These are phyloP conservation scores for Candolleomyces aberdarensis DNA, from an alignment of 768 basidiomycete species.

Conservation along the genomic window DNA sequence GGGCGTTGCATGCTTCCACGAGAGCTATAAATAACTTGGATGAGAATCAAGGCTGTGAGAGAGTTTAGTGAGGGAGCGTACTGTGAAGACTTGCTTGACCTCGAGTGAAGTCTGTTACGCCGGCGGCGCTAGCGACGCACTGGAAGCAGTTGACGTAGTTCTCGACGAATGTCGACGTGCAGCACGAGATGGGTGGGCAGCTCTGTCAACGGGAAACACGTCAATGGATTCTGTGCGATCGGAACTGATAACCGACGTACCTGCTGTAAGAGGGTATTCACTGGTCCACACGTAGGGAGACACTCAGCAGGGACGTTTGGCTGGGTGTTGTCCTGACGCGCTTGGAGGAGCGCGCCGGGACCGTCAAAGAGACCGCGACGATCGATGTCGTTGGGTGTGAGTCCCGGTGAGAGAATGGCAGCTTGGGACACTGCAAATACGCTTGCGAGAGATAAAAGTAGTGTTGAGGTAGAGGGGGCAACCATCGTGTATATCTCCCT, in stretches of 20 bases:
- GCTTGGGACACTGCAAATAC: neutral
- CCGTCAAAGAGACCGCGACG: neutral
- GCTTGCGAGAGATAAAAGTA: no score
- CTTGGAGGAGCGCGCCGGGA: no score
- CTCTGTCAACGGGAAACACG: neutral
- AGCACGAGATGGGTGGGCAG: constrained; percentile 20
- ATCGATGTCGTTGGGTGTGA: neutral
- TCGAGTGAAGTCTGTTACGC: constrained; percentile 24
- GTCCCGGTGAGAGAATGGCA: neutral
- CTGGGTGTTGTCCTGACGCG: constrained; percentile 14
- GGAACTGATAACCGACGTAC: constrained; percentile 8
- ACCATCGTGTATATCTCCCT: no score
- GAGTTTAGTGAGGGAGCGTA: neutral
- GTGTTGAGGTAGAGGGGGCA: no score
- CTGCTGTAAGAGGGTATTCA: constrained; percentile 17
- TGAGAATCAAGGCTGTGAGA: neutral
- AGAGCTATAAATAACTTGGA: neutral
- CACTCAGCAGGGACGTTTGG: constrained; percentile 29
- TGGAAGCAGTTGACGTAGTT: constrained; percentile 31
- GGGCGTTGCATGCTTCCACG: constrained; percentile 5
- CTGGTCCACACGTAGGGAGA: constrained; percentile 25
- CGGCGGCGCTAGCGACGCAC: constrained; percentile 28
- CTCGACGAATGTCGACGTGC: constrained; percentile 25
- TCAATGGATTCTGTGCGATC: neutral
- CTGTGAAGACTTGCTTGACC: constrained; percentile 17